Conservation (phyloP, 2,329 filamentous ascomycete species). For the Calonectria ilicicola region DNA sequence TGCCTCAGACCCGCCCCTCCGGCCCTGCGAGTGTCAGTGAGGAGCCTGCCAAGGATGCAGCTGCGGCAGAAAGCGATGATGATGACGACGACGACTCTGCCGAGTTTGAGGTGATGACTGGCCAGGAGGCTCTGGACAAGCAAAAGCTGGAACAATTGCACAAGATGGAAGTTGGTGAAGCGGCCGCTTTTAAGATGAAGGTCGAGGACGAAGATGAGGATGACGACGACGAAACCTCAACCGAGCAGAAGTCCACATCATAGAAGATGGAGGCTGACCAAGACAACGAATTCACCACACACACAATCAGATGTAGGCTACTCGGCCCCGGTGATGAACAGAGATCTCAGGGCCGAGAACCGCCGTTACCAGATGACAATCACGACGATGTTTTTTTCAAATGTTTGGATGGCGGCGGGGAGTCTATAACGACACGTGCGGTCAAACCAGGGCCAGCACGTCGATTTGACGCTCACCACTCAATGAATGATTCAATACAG, state of each 20-base stretch:
- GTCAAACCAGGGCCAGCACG: neutral
- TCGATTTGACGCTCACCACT: conserved; percentile 1
- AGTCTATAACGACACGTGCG: neutral
- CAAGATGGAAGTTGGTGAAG: conserved; percentile 71
- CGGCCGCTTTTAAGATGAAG: conserved; percentile 60
- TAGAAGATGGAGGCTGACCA: conserved; percentile 44
- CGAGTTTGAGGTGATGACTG: conserved; percentile 60
- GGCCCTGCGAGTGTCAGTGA: conserved; percentile 33
- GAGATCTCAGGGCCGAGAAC: neutral
- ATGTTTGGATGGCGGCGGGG: neutral
- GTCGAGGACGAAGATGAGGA: conserved; percentile 55
- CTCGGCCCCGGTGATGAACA: neutral
- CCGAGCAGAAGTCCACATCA: conserved; percentile 43
- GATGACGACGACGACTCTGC: conserved; percentile 54
- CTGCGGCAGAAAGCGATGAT: conserved; percentile 55
- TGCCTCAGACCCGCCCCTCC: conserved; percentile 26
- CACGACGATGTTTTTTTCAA: neutral
- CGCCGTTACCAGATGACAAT: neutral
- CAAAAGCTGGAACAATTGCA: conserved; percentile 65
- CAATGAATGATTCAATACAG: neutral
- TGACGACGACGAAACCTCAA: conserved; percentile 49
- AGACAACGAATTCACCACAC: neutral
- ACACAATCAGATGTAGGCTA: neutral
- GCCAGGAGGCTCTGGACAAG: conserved; percentile 57
- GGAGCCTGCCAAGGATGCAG: conserved; percentile 40